phyloP scores from a whole-genome alignment of 2,329 filamentous ascomycete genomes.

The Aspergillus fumigatiaffinis region DNA sequence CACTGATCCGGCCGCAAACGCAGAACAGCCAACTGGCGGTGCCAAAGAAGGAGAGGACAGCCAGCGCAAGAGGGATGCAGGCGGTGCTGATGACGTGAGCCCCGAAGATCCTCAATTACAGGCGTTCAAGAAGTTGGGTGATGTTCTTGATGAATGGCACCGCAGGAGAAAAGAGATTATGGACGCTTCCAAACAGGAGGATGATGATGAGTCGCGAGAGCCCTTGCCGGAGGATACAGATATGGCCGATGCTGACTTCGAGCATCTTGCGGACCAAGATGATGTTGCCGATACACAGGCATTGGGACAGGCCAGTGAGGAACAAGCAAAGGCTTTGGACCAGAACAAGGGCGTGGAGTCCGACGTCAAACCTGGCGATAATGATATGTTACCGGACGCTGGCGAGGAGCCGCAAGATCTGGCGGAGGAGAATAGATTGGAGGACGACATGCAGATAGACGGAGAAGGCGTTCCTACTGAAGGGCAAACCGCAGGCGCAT shows the following conservation, averaged over 20 bases:
- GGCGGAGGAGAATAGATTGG: conserved; percentile 46
- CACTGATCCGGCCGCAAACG: conserved; percentile 44
- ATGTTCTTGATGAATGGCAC: conserved; percentile 90
- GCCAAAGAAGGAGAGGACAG: conserved; percentile 40
- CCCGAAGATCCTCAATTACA: conserved; percentile 50
- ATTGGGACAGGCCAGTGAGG: conserved; percentile 79
- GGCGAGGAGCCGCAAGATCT: conserved; percentile 36
- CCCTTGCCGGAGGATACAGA: conserved; percentile 61
- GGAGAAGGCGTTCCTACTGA: conserved; percentile 31
- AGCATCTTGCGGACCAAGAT: conserved; percentile 84
- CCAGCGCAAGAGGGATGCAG: conserved; percentile 33
- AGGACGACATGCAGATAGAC: conserved; percentile 43
- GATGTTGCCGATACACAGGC: conserved; percentile 83
- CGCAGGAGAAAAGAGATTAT: conserved; percentile 79
- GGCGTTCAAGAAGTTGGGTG: conserved; percentile 90
- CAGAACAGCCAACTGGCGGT: conserved; percentile 42
- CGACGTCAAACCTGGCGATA: conserved; percentile 53
- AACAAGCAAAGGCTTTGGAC: conserved; percentile 80
- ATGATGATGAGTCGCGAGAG: conserved; percentile 43
- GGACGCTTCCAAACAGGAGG: conserved; percentile 53
- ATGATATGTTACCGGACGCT: conserved; percentile 55
- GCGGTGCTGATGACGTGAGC: conserved; percentile 33
- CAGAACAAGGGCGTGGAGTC: conserved; percentile 82
- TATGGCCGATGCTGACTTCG: conserved; percentile 77
- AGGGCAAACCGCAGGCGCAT: conserved; percentile 46